These are phyloP conservation scores for Geranium rotundifolium DNA, from an alignment of 345 rosid genomes.

Conservation along the genomic window DNA sequence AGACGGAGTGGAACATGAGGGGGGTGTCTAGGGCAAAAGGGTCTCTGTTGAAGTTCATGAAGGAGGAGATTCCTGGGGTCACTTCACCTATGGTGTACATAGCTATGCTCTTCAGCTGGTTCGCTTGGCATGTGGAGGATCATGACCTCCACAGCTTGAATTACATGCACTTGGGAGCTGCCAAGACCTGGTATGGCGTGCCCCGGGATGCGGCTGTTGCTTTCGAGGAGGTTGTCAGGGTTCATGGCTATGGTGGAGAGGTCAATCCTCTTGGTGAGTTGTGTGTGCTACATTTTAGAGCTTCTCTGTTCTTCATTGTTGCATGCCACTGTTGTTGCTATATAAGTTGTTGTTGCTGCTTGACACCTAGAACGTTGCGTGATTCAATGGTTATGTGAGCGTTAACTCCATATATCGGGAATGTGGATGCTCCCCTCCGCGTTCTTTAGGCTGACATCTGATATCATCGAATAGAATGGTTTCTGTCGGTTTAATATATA, in stretches of 20 bases:
- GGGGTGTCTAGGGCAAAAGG: constrained; percentile 84
- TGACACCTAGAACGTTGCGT: not conserved
- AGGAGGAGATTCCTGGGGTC: constrained; percentile 96
- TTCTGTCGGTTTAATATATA: too few relatives aligned
- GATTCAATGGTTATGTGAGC: too few relatives aligned
- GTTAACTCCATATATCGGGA: too few relatives aligned
- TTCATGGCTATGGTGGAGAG: constrained; percentile 92
- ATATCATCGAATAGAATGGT: too few relatives aligned
- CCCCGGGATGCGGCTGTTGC: constrained; percentile 88
- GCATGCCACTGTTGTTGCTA: not conserved
- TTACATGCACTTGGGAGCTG: constrained; percentile 93
- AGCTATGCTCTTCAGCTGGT: constrained; percentile 99
- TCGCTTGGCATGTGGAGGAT: constrained; percentile 99
- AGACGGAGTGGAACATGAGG: constrained; percentile 95
- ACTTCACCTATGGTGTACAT: constrained; percentile 96
- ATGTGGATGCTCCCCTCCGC: too few relatives aligned
- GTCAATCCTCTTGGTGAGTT: constrained; percentile 87
- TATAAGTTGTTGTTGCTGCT: not conserved
- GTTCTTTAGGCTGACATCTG: too few relatives aligned
- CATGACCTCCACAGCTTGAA: constrained; percentile 96
- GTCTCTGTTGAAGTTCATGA: constrained; percentile 88
- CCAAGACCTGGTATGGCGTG: constrained; percentile 98
- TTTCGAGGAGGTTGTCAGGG: constrained; percentile 90
- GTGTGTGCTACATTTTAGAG: not conserved
- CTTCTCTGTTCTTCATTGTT: constrained; percentile 18